Base-by-base conservation (phyloP, 2,329 filamentous ascomycete genomes). In the Thielaviopsis ethacetica region DNA sequence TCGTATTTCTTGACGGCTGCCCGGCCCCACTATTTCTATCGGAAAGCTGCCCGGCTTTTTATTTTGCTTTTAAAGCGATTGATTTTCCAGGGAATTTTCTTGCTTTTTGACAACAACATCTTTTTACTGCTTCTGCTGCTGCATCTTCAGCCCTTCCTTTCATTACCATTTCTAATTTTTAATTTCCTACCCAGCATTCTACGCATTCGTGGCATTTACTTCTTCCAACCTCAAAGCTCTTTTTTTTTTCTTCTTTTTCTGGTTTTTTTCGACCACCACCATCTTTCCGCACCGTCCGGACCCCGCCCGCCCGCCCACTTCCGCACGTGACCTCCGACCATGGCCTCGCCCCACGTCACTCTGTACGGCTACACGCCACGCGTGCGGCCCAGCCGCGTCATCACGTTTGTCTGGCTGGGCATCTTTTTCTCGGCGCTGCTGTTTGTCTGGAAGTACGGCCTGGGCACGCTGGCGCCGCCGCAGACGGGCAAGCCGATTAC, bases 361-460 rank as follows among this genome's bases (percentile, higher is more conserved):
- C 54, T 59, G n/a, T 60, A 57, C 51, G 57, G 57, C 27, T 64
- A 64, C 62, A 56, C 56, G 19, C 62, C 52, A 17, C 58, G 59
- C 22, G 53, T 44, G 21, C 60, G 63, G 26, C 60, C 59, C 3
- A 60, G 62, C 5, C 57, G 54, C 24, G 53, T 51, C 24, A 38
- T 64, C 17, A 55, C 62, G 22, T 22, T 62, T 52, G 57, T 50
- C 17, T 64, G 63, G 62, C 51, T 64, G 24, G 59, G 41, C 17
- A 54, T 60, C 12, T 64, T 63, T 59, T 34, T 63, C 9, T 15
- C 57, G n/a, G 34, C 61, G 3, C 50, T 65, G 26, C 52, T 61
- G 17, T 38, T 64, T 27, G 59, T 59, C 30, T 62, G 61, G 63
- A 62, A 61, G 57, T 52, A 62, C 52, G 44, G 47, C 47, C 30